Conservation (phyloP, 2,329 filamentous ascomycete genomes). For the Aspergillus versicolor region DNA sequence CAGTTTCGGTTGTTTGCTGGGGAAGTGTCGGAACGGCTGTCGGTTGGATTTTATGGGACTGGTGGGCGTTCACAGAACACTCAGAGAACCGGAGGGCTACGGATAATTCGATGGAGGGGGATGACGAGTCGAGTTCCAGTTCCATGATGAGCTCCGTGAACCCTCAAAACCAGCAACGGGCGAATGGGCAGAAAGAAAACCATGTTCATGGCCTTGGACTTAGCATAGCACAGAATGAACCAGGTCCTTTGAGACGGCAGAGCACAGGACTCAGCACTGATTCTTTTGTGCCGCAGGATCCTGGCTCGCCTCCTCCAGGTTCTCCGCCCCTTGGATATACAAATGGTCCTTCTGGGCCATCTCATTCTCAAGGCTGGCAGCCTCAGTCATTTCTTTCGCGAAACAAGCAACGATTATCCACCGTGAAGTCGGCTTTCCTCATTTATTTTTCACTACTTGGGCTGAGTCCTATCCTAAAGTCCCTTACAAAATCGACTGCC, state of each 20-base stretch:
- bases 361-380: constrained; percentile 11
- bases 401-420: constrained; percentile 67
- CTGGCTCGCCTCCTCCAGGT: constrained; percentile 20
- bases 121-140: constrained; percentile 43
- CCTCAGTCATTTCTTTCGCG: constrained; percentile 49
- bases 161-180: constrained; percentile 21
- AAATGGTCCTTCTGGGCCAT: constrained; percentile 19
- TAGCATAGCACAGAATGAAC: constrained; percentile 38
- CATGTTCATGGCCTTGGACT: constrained; percentile 46
- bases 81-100: constrained; percentile 35
- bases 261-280: constrained; percentile 39
- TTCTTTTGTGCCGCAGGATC: constrained; percentile 49
- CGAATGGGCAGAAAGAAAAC: constrained; percentile 30
- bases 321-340: constrained; percentile 16
- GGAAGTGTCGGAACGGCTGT: constrained; percentile 78
- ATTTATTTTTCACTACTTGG: constrained; percentile 93
- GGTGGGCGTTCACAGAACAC: constrained; percentile 77
- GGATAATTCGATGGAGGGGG: constrained; percentile 31
- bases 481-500: constrained; percentile 87
- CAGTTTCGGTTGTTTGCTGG: constrained; percentile 83
- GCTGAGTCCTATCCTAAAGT: constrained; percentile 92
- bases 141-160: constrained; percentile 36
- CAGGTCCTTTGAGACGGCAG: constrained; percentile 30
- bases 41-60: constrained; percentile 89
- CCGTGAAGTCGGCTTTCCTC: constrained; percentile 85